A percentile compares a stretch with the other conserved stretches of the same genome.
These are phyloP conservation scores for Alopecurus myosuroides DNA, from an alignment of 176 grass and related monocot species.

Conservation along the genomic window DNA sequence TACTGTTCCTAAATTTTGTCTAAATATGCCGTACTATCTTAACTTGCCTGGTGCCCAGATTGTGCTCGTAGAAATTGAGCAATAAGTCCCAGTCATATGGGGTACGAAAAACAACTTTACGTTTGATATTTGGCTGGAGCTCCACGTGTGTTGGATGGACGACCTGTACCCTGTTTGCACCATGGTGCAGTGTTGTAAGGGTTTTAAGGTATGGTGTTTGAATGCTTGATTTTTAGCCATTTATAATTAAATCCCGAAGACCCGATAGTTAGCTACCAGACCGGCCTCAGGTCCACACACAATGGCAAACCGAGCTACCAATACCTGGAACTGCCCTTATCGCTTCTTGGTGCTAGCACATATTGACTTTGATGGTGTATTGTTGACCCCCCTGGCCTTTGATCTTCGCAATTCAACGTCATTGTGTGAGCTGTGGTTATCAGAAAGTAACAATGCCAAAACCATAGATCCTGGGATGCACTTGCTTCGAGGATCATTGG, in stretches of 20 bases:
- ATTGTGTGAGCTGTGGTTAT: no score
- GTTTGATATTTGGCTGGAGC: background rate
- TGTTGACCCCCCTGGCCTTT: no score
- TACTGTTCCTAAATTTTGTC: constrained; percentile 15
- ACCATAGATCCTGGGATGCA: no score
- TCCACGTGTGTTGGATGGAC: background rate
- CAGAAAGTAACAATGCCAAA: no score
- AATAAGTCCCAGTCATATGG: constrained; percentile 17
- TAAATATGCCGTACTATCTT: background rate
- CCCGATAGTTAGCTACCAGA: no score
- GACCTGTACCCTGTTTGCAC: background rate
- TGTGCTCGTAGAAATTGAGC: background rate
- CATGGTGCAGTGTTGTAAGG: background rate
- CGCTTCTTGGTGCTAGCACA: no score
- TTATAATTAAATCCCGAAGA: background rate
- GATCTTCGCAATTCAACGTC: no score
- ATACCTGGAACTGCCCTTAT: no score
- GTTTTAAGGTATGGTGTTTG: background rate
- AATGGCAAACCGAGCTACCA: no score
- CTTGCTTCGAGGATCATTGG: no score
- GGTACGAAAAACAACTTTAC: constrained; percentile 2
- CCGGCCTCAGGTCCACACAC: no score
- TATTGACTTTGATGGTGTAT: no score
- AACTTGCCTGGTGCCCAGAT: background rate
- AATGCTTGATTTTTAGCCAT: background rate